phyloP scores from a whole-genome alignment of 2,329 filamentous ascomycete species.

The Phoma sp. region DNA sequence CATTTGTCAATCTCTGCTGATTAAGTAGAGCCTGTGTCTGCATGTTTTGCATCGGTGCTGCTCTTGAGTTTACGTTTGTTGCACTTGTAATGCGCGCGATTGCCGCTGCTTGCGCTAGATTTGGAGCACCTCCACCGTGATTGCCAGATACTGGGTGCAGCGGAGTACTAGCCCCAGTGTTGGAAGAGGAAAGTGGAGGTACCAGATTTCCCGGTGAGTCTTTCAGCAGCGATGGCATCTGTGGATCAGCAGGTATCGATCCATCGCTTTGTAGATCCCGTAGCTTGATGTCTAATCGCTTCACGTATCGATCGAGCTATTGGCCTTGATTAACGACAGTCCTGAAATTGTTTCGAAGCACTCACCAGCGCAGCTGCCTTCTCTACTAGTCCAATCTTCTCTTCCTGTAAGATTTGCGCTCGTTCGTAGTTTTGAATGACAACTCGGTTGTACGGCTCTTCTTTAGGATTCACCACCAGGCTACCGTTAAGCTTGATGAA shows the following conservation, averaged over 20 bases:
- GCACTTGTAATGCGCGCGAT: constrained; percentile 51
- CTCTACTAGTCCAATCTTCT: constrained; percentile 73
- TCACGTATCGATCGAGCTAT: constrained; percentile 66
- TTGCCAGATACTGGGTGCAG: constrained; percentile 63
- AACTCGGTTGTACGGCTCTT: constrained; percentile 69
- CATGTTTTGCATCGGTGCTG: constrained; percentile 45
- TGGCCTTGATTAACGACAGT: background rate
- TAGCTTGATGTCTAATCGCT: constrained; percentile 66
- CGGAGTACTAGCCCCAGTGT: constrained; percentile 55
- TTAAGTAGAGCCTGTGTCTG: constrained; percentile 46
- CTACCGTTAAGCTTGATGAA: constrained; percentile 80
- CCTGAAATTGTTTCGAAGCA: background rate
- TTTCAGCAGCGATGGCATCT: constrained; percentile 63
- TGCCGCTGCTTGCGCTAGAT: constrained; percentile 57
- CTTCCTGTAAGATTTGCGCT: constrained; percentile 73
- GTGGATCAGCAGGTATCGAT: constrained; percentile 63
- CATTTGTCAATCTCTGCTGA: constrained; percentile 45
- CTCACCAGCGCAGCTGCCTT: constrained; percentile 68
- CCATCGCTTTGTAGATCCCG: constrained; percentile 65
- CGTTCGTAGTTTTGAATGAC: constrained; percentile 72
- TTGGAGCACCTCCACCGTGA: constrained; percentile 58
- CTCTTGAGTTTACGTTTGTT: constrained; percentile 42
- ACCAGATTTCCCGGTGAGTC: constrained; percentile 57
- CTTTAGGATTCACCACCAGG: constrained; percentile 75
- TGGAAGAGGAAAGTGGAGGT: constrained; percentile 53